phyloP scores from a whole-genome alignment of 495 filamentous ascomycete species.

The Aspergillus diversus region DNA sequence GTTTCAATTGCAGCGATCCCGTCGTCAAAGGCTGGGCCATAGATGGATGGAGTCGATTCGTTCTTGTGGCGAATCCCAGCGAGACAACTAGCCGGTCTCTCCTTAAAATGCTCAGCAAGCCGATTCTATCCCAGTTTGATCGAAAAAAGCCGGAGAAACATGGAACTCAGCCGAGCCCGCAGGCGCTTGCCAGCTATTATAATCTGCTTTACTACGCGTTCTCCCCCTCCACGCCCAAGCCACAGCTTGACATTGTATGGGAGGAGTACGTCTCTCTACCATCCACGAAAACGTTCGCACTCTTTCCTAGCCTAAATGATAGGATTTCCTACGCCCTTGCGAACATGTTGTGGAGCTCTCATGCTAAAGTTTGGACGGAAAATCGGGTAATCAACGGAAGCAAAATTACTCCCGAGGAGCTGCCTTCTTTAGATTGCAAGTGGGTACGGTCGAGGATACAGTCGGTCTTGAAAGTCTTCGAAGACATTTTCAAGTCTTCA shows the following conservation, averaged over 20 bases:
- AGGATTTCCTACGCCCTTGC: conserved; percentile 67
- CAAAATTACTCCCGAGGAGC: conserved; percentile 65
- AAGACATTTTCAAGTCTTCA: conserved; percentile 61
- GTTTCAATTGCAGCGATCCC: conserved; percentile 79
- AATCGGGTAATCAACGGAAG: conserved; percentile 63
- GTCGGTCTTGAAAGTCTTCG: conserved; percentile 64
- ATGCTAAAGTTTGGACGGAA: conserved; percentile 71
- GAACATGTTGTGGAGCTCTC: conserved; percentile 68
- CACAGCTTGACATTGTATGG: conserved; percentile 78
- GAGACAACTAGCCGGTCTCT: conserved; percentile 61
- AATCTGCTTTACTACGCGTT: conserved; percentile 87
- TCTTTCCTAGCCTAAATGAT: conserved; percentile 39
- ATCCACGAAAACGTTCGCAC: conserved; percentile 38
- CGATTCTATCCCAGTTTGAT: conserved; percentile 70
- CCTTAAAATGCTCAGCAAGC: conserved; percentile 68
- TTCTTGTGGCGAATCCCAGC: conserved; percentile 68
- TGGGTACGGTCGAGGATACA: conserved; percentile 79
- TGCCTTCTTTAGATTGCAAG: conserved; percentile 78
- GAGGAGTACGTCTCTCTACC: conserved; percentile 67
- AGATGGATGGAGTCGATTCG: conserved; percentile 79
- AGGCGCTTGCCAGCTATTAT: conserved; percentile 70
- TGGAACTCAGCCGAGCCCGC: conserved; percentile 57
- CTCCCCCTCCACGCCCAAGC: conserved; percentile 62
- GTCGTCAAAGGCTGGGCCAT: conserved; percentile 76
- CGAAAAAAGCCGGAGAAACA: conserved; percentile 61